Evolutionary conservation across 1,284 basidiomycete genomes (phyloP), one percentile per base, ranked within the genome.

Genomic region (Cystobasidium pallidum): DNA sequence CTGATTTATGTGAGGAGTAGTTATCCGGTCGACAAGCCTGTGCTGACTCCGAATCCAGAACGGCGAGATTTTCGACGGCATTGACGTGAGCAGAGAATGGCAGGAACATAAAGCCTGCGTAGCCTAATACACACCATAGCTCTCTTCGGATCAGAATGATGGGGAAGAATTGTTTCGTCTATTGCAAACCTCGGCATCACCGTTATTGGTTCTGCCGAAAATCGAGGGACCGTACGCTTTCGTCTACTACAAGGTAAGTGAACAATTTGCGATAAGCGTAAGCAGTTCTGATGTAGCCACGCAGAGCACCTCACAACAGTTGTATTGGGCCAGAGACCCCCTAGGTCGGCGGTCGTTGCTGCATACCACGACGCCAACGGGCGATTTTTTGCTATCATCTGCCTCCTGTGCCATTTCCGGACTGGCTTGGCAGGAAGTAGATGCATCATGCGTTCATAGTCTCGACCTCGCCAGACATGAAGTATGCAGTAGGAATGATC

Each of bases 161-260:
- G 91, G 92, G 0, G 80, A 82, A 36, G 86, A 84, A 74, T 80
- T 95, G 0, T 89, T 91, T 74, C 80, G 85, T 4, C 76, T 78
- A 19, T 81, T 94, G 80, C 1, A 84, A 84, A 62, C 81, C 74
- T 58, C 75, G 84, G 19, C 79, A 89, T 39, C 79, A 17, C 57
- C 54, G 24, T 72, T 78, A 49, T 62, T 83, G 41, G 79, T 89
- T 0, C 82, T 95, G 41, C 85, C 85, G 19, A 79, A 76, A 13
- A 84, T 95, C 3, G 93, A 96, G 80, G 94, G 94, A 66, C 94
- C 94, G 88, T 95, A 93, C 80, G 92, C 91, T 0, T 88, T 94
- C 76, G 86, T 89, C 0, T 93, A 88, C 79, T 89, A 88, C 77
- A 85, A 90, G 78, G 91, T 91, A 78, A 75, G 83, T 19, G 11